Conservation (phyloP, 345 rosid genomes). For the Microcos paniculata region DNA sequence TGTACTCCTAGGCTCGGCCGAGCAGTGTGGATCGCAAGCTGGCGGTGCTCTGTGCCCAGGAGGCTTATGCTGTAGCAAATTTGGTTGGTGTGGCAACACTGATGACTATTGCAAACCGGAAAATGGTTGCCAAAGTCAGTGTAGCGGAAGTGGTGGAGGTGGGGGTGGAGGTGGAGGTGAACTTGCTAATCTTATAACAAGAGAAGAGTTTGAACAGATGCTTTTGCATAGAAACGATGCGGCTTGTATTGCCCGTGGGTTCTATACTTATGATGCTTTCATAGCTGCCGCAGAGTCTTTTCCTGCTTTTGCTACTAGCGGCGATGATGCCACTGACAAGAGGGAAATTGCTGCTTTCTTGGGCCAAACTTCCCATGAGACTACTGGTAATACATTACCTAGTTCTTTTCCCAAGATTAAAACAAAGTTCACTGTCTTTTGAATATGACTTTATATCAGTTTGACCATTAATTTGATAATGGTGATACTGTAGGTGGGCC, state of each 20-base stretch:
- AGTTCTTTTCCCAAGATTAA: neutral
- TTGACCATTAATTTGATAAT: neutral
- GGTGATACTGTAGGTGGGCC: conserved; percentile 21
- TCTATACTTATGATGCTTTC: no score
- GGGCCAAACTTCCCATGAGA: conserved; percentile 70
- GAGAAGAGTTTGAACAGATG: conserved; percentile 39
- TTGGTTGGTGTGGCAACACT: conserved; percentile 54
- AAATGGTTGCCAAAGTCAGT: conserved; percentile 62
- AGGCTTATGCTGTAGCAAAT: conserved; percentile 44
- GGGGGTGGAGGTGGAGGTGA: no score
- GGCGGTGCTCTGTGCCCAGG: conserved; percentile 50
- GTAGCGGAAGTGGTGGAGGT: conserved; percentile 27
- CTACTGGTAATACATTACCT: conserved; percentile 47
- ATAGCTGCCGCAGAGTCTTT: conserved; percentile 51
- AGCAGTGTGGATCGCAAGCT: conserved; percentile 58
- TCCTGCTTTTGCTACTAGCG: conserved; percentile 46
- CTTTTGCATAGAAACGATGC: conserved; percentile 52
- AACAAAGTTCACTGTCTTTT: neutral
- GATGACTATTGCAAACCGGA: conserved; percentile 28
- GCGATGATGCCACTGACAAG: conserved; percentile 32
- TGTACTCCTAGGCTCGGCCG: conserved; percentile 24
- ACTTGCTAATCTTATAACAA: conserved; percentile 35
- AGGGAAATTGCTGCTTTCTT: conserved; percentile 68
- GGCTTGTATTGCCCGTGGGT: conserved; percentile 54
- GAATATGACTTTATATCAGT: neutral